Evolutionary conservation across 2,329 filamentous ascomycete genomes (phyloP), one percentile per base, ranked within the genome.

Genomic region (Botrytis fragariae): DNA sequence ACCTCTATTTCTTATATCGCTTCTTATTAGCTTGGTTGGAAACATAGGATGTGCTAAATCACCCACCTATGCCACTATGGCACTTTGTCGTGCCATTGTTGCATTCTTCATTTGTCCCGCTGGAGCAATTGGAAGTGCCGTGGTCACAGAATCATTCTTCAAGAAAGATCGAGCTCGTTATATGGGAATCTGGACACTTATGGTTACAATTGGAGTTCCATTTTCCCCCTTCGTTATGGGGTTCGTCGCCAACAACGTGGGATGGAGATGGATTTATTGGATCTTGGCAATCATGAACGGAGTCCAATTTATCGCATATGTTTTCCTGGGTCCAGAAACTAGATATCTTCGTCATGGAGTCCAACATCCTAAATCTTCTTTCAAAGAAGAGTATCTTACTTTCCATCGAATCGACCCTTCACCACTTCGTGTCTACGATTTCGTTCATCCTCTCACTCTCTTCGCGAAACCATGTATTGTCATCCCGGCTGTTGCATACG

Each of bases 141-240:
- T 88, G 5, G 87, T 88, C 8, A 85, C 85, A n/a, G 86, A 88
- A 76, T 87, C 85, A 0, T 87, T 86, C 68, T 88, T 88, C 79
- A 86, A 85, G 78, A 84, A 84, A 64, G 85, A 88, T 44, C 80
- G 86, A 48, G 86, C 83, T 14, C 82, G 82, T 73, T 86, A 85
- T 65, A 87, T 88, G 84, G 87, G 87, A 57, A 81, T 87, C 22
- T 87, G 86, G 87, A 88, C 86, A 5, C 68, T 77, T 5, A 16
- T 76, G 82, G 54, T 73, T 12, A 59, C 67, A 29, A 39, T 74
- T 5, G 74, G 59, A 74, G 77, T 74, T 51, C 75, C 76, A 32
- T 29, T 73, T 74, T 80, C 73, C 54, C 37, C 75, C 71, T 72
- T 78, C 77, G 79, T 80, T 20, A 75, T 84, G 51, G 80, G 82